Evolutionary conservation across 768 basidiomycete species (phyloP).

Genomic region (Amanita pseudoporphyria): DNA sequence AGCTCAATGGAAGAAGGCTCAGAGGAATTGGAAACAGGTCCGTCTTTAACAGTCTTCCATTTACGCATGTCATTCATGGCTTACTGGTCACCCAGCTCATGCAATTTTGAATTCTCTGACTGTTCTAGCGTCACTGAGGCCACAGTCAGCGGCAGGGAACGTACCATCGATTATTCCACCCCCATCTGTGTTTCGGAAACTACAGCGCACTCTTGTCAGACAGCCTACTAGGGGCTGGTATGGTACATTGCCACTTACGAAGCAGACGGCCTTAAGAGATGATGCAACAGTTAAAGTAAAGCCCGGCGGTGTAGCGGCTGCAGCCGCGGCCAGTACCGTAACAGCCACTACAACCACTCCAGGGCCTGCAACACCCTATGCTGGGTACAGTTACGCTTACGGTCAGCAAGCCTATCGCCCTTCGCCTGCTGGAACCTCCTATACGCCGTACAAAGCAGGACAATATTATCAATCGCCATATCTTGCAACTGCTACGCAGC

Average conservation of each 20-base stretch:
- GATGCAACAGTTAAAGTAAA: constrained; percentile 63
- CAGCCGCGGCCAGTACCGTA: constrained; percentile 24
- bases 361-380: constrained; percentile 20
- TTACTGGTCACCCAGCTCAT: constrained; percentile 40
- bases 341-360: constrained; percentile 18
- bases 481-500: constrained; percentile 14
- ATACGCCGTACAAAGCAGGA: constrained; percentile 27
- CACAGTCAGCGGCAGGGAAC: constrained; percentile 36
- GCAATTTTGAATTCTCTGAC: constrained; percentile 63
- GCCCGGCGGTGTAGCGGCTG: constrained; percentile 24
- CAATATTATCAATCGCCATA: constrained; percentile 25
- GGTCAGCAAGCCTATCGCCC: constrained; percentile 9
- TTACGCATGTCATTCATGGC: constrained; percentile 10
- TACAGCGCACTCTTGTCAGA: constrained; percentile 61
- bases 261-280: constrained; percentile 57
- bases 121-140: constrained; percentile 61
- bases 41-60: constrained; percentile 6
- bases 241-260: constrained; percentile 56
- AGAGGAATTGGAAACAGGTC: constrained; percentile 81
- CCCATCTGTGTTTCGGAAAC: constrained; percentile 51
- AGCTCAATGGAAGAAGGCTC: constrained; percentile 50
- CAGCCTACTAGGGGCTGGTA: constrained; percentile 59
- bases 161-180: constrained; percentile 50
- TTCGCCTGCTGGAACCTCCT: constrained; percentile 15
- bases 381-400: constrained; percentile 27